Conservation (phyloP, 345 rosid genomes). For the Brassica nigra region DNA sequence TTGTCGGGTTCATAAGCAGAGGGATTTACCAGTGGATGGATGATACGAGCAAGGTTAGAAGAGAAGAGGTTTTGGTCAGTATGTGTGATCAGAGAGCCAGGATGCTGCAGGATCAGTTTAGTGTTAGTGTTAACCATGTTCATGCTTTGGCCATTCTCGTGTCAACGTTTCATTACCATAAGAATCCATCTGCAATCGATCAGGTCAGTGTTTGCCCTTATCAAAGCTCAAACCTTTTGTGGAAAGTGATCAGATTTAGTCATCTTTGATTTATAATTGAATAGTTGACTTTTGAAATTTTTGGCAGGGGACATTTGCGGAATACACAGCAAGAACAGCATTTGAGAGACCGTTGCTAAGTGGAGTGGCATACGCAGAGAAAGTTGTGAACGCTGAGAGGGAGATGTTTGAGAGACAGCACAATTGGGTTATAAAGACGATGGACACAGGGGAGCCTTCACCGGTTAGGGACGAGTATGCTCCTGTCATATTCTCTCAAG, state of each 20-base stretch:
- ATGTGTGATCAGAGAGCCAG: constrained; percentile 99
- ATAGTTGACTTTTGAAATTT: constrained; percentile 21
- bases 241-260: not conserved
- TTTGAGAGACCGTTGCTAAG: constrained; percentile 93
- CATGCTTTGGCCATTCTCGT: constrained; percentile 97
- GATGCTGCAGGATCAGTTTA: constrained; percentile 96
- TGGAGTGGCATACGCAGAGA: constrained; percentile 92
- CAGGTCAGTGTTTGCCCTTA: constrained; percentile 56
- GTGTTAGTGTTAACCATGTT: constrained; percentile 97
- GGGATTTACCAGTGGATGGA: constrained; percentile 63
- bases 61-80: constrained; percentile 71
- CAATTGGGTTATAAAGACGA: constrained; percentile 86
- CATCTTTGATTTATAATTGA: constrained; percentile 2
- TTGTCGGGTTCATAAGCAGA: constrained; percentile 49
- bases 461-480: constrained; percentile 94
- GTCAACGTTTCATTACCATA: constrained; percentile 92
- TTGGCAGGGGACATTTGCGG: constrained; percentile 88
- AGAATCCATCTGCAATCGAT: constrained; percentile 94
- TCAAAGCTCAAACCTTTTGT: not conserved
- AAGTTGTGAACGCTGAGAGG: constrained; percentile 70
- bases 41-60: constrained; percentile 59
- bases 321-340: constrained; percentile 92
- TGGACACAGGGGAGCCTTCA: constrained; percentile 76
- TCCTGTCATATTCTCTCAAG: constrained; percentile 92
- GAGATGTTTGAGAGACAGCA: constrained; percentile 82